Evolutionary conservation across 768 basidiomycete species (phyloP), one percentile per base, ranked within the genome.

Genomic region (Mycena metata): DNA sequence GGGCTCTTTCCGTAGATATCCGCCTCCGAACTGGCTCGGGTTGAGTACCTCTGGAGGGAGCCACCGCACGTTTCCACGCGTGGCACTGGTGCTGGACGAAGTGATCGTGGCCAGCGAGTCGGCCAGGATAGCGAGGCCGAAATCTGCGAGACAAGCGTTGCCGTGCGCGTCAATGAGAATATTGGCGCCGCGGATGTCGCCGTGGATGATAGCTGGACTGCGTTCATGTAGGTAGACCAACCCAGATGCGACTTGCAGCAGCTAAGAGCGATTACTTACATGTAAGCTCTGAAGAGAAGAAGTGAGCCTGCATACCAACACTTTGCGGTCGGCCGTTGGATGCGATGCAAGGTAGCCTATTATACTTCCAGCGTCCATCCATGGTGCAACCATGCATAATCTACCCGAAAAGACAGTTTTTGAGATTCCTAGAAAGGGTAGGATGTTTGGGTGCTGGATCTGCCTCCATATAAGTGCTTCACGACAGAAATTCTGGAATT

Each of bases 321-420:
- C 50, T 51, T 51, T 51, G 50, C 50, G 50, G 50, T 51, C 50
- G 50, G 24, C 50, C 50, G 50, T 51, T 26, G 50, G 50, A 21
- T 51, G 50, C 24, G 50, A 24, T 23, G 21, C 24, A 51, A 51
- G 21, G 50, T 51, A 51, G 50, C 11, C 16, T 16, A 51, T 16
- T 23, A 51, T 30, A n/a, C 24, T 51, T 51, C 50, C 50, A 21
- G 50, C n/a, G 30, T 51, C 50, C 50, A 51, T 51, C 50, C 50
- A 51, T 17, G 50, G 50, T 51, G 50, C 50, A 23, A 51, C 50
- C 50, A 51, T 51, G 50, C 50, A 51, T 51, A 51, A 51, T 51
- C 50, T 51, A 16, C 50, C 50, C 21, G 50, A 16, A 51, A 51
- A 51, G 50, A 26, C 50, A 30, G 50, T 51, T 51, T 51, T 51